phyloP scores from a whole-genome alignment of 2,329 filamentous ascomycete genomes.

The Penicillium sp. region DNA sequence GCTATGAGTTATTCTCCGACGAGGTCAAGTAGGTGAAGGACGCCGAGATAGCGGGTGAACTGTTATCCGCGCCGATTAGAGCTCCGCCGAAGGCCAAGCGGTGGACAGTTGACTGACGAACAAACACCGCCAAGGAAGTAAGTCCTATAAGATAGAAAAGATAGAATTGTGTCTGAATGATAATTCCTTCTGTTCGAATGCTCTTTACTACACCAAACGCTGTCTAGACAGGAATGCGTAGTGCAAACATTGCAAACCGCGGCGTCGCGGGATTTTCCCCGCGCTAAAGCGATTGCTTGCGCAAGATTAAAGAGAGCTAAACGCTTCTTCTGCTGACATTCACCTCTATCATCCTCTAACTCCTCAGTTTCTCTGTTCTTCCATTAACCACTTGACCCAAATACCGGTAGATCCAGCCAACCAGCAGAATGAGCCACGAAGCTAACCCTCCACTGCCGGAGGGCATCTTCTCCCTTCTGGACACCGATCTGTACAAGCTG shows the following conservation, averaged over 20 bases:
- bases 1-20: too few species aligned
- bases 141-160: too few species aligned
- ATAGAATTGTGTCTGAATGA: too few species aligned
- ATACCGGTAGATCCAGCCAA: neutral
- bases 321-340: neutral
- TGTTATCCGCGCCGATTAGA: too few species aligned
- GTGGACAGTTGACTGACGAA: too few species aligned
- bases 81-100: too few species aligned
- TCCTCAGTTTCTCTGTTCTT: neutral
- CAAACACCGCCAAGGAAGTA: too few species aligned
- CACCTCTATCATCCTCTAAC: neutral
- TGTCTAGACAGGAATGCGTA: neutral
- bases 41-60: too few species aligned
- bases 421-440: slow-evolving; percentile 30
- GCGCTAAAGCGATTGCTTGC: slow-evolving; percentile 8
- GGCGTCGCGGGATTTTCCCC: slow-evolving; percentile 11
- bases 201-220: too few species aligned
- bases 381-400: neutral
- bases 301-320: slow-evolving; percentile 2
- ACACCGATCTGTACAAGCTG: slow-evolving; percentile 89
- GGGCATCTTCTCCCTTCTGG: slow-evolving; percentile 77
- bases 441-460: slow-evolving; percentile 48
- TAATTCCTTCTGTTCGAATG: too few species aligned
- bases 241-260: slow-evolving; percentile 25
- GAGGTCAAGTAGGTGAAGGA: too few species aligned